Evolutionary conservation across 305 asterid genomes (phyloP).

Genomic region (Petunia hybrid): DNA sequence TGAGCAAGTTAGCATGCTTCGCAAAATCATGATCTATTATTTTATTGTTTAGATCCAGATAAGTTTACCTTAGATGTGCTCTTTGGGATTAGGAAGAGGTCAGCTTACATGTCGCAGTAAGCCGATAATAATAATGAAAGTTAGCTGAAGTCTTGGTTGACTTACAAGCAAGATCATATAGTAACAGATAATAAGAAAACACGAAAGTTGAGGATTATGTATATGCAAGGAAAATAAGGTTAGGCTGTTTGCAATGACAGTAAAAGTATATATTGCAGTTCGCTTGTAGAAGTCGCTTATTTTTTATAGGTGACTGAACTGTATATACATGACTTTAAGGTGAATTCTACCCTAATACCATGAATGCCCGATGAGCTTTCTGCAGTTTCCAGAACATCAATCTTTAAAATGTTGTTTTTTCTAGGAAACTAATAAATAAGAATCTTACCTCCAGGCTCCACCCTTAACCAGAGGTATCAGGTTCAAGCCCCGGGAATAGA

Average conservation of each 20-base stretch:
- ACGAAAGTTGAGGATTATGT: neutral
- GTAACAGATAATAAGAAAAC: neutral
- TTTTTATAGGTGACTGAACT: no score
- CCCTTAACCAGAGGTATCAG: no score
- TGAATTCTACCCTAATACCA: no score
- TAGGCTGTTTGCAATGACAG: neutral
- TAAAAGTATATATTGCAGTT: neutral
- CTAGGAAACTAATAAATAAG: no score
- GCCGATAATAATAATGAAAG: neutral
- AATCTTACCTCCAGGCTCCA: no score
- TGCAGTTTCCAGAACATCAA: no score
- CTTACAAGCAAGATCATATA: neutral
- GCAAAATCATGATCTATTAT: neutral
- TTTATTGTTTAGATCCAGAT: neutral
- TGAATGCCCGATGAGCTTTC: no score
- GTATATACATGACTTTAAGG: no score
- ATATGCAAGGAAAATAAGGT: neutral
- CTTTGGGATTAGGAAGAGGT: neutral
- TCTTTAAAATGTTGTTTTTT: no score
- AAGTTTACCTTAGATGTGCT: neutral
- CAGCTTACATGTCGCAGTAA: neutral
- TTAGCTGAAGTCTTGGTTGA: neutral
- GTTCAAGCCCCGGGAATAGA: no score
- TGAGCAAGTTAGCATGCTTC: neutral
- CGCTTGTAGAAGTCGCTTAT: neutral